A percentile compares a stretch with the other conserved stretches of the same genome.
phyloP scores from a whole-genome alignment of 2,329 filamentous ascomycete genomes.

The Juglanconis juglandina region DNA sequence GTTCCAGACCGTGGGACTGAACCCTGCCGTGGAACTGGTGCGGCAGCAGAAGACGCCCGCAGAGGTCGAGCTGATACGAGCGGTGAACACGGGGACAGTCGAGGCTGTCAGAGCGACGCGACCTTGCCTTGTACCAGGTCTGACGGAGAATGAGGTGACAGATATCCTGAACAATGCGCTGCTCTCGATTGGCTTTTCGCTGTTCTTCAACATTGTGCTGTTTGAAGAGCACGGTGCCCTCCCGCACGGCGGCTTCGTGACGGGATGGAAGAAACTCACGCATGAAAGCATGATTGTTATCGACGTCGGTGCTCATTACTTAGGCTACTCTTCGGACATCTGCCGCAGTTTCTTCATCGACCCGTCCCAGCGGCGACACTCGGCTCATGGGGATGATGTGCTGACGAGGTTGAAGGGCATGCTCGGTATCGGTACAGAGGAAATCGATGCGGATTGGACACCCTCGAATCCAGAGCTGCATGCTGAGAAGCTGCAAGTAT shows the following conservation, averaged over 20 bases:
- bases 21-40: conserved; percentile 53
- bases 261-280: conserved; percentile 48
- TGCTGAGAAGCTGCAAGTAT: conserved; percentile 53
- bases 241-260: conserved; percentile 51
- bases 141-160: conserved; percentile 57
- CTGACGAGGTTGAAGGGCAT: not conserved
- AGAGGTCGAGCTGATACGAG: conserved; percentile 55
- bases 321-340: conserved; percentile 62
- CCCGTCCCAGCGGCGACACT: conserved; percentile 18
- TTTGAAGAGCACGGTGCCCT: conserved; percentile 55
- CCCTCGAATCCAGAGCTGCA: conserved; percentile 22
- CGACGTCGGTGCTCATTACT: conserved; percentile 59
- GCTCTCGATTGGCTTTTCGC: conserved; percentile 49
- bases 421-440: not conserved
- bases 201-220: conserved; percentile 63
- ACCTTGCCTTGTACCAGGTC: conserved; percentile 49
- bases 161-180: conserved; percentile 54
- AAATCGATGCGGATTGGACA: not conserved
- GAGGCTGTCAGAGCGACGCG: conserved; percentile 57
- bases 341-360: conserved; percentile 59
- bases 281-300: conserved; percentile 58
- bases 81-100: conserved; percentile 63
- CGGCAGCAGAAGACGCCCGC: conserved; percentile 54
- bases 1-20: conserved; percentile 54
- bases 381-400: not conserved